Percentiles rank a stretch among this genome's conserved stretches.
phyloP scores from a whole-genome alignment of 2,329 filamentous ascomycete species.

The Scedosporium apiospermum region DNA sequence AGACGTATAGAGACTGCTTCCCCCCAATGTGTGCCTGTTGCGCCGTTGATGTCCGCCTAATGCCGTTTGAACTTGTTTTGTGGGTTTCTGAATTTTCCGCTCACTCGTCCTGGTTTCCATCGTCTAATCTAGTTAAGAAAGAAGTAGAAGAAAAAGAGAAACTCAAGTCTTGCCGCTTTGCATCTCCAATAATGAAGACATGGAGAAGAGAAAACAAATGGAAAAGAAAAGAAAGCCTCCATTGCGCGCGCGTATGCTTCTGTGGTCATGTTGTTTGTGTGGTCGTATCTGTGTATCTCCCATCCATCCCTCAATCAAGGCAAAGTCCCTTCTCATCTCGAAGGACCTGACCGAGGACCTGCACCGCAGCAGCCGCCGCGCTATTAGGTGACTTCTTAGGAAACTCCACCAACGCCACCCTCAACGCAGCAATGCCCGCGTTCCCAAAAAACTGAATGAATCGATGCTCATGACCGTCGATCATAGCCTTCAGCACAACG shows the following conservation, averaged over 20 bases:
- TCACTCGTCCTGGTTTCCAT: not conserved
- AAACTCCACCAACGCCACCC: constrained; percentile 64
- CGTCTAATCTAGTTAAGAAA: not conserved
- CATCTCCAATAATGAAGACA: not conserved
- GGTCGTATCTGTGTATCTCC: not conserved
- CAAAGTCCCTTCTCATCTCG: constrained; percentile 38
- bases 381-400: constrained; percentile 44
- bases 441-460: constrained; percentile 77
- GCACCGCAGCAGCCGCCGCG: constrained; percentile 40
- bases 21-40: not conserved
- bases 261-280: too few species aligned
- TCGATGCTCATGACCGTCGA: constrained; percentile 62
- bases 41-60: not conserved
- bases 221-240: not conserved
- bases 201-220: not conserved
- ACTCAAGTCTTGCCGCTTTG: not conserved
- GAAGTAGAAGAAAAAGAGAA: not conserved
- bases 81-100: not conserved
- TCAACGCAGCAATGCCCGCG: constrained; percentile 61
- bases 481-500: constrained; percentile 60
- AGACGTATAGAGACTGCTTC: not conserved
- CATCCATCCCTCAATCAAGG: constrained; percentile 15
- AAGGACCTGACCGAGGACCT: constrained; percentile 45
- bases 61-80: not conserved
- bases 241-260: too few species aligned